These are phyloP conservation scores for Strobilomyces dryophilus DNA, from an alignment of 768 basidiomycete genomes.

Conservation along the genomic window DNA sequence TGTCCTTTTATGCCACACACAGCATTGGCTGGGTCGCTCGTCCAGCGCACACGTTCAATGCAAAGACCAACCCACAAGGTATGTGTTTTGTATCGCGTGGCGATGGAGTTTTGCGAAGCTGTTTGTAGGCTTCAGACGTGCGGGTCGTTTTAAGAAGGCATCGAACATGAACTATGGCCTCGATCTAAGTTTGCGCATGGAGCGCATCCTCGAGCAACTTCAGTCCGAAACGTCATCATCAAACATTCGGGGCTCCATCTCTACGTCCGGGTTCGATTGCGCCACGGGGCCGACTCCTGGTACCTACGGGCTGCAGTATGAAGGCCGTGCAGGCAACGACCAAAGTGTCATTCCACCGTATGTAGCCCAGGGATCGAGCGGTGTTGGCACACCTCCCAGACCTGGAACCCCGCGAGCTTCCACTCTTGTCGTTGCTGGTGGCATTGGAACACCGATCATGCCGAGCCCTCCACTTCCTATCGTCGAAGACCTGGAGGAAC, in stretches of 20 bases:
- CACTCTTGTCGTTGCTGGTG: slow-evolving; percentile 3
- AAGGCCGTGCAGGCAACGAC: slow-evolving; percentile 62
- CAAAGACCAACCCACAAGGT: slow-evolving; percentile 49
- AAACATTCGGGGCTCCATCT: slow-evolving; percentile 20
- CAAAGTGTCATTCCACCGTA: slow-evolving; percentile 30
- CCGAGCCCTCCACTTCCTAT: slow-evolving; percentile 14
- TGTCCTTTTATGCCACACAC: slow-evolving; percentile 52
- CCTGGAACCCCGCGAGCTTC: slow-evolving; percentile 23
- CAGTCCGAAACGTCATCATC: slow-evolving; percentile 26
- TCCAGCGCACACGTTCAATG: slow-evolving; percentile 41
- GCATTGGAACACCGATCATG: slow-evolving; percentile 3
- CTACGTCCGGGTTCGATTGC: slow-evolving; percentile 22
- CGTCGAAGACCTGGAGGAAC: slow-evolving; percentile 43
- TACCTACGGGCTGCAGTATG: slow-evolving; percentile 62
- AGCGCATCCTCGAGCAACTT: slow-evolving; percentile 28
- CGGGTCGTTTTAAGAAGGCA: slow-evolving; percentile 92
- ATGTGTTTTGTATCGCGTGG: slow-evolving; percentile 23
- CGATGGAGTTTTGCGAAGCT: slow-evolving; percentile 27
- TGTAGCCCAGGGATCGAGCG: slow-evolving; percentile 10
- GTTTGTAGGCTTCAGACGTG: slow-evolving; percentile 29
- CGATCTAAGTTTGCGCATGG: slow-evolving; percentile 37
- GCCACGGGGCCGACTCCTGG: slow-evolving; percentile 30
- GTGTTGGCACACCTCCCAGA: slow-evolving; percentile 24
- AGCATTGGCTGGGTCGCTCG: slow-evolving; percentile 59
- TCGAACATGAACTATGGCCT: slow-evolving; percentile 87